Conservation (phyloP, 805 yeast species). For the Kazachstania martiniae region DNA sequence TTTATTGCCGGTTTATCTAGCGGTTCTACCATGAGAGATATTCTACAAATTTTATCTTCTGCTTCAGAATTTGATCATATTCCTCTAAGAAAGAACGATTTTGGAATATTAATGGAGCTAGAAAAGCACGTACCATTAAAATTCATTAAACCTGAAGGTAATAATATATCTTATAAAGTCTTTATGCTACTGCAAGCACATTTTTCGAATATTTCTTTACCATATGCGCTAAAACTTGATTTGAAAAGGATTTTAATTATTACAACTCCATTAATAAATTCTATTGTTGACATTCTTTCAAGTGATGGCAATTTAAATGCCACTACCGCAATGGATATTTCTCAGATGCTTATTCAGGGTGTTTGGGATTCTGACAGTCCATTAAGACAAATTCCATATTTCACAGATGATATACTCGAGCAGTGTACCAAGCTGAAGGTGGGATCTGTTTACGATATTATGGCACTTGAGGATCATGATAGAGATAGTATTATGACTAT, state of each 20-base stretch:
- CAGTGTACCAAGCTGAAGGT: conserved; percentile 48
- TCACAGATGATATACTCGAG: conserved; percentile 36
- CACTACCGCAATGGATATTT: conserved; percentile 70
- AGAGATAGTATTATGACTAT: conserved; percentile 52
- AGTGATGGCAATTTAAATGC: conserved; percentile 75
- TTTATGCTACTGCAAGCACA: conserved; percentile 75
- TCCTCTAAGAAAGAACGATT: conserved; percentile 55
- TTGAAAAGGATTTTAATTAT: conserved; percentile 40
- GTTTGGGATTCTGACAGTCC: conserved; percentile 75
- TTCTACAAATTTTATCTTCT: conserved; percentile 54
- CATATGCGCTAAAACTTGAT: conserved; percentile 53
- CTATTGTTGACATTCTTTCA: conserved; percentile 65
- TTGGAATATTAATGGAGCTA: conserved; percentile 34
- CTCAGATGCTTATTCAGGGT: conserved; percentile 83
- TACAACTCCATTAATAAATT: conserved; percentile 44
- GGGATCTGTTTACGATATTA: conserved; percentile 69
- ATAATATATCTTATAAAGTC: conserved; percentile 49
- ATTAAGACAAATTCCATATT: conserved; percentile 70
- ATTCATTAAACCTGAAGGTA: conserved; percentile 21
- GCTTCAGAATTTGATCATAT: conserved; percentile 66
- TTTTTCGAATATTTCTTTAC: conserved; percentile 52
- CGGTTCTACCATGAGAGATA: conserved; percentile 46
- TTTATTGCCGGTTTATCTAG: conserved; percentile 40
- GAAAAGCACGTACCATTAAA: conserved; percentile 58
- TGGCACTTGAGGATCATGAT: conserved; percentile 62